Percentiles rank a stretch among this genome's conserved stretches.
These are phyloP conservation scores for Cystobasidiaceae sp. DNA, from an alignment of 1,284 basidiomycete species.

Conservation along the genomic window DNA sequence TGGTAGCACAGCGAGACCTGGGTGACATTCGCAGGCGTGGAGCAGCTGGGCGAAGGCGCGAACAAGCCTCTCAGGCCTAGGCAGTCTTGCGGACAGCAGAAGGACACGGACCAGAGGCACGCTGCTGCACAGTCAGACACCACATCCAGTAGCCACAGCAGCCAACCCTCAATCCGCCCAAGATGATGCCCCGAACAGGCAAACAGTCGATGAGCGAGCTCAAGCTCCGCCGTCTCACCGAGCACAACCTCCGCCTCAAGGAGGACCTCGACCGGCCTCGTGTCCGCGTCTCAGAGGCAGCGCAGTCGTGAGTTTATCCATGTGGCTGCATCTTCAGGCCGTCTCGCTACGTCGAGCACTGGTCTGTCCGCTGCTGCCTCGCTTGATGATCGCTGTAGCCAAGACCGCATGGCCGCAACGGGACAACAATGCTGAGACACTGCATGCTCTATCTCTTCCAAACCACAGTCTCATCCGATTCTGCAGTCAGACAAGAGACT, in stretches of 20 bases:
- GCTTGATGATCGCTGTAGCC: background rate
- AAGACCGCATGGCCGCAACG: background rate
- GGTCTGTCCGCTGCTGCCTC: background rate
- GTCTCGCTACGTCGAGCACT: background rate
- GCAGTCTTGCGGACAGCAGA: background rate
- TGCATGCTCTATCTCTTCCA: background rate
- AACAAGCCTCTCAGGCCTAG: slow-evolving; percentile 15
- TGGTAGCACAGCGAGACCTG: no score
- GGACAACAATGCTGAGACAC: no score
- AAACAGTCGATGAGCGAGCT: slow-evolving; percentile 75
- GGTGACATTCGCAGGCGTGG: no score
- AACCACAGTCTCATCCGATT: slow-evolving; percentile 72
- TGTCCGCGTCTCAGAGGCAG: slow-evolving; percentile 84
- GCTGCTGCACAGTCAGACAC: background rate
- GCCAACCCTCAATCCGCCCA: background rate
- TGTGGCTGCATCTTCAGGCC: background rate
- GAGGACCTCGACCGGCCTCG: slow-evolving; percentile 85
- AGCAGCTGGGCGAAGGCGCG: no score
- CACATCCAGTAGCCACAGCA: background rate
- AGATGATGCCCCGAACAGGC: slow-evolving; percentile 43
- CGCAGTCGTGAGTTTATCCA: slow-evolving; percentile 62
- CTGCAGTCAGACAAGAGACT: slow-evolving; percentile 83
- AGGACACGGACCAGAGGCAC: background rate
- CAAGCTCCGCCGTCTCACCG: slow-evolving; percentile 82
- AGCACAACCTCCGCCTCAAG: slow-evolving; percentile 84